Percentiles rank a stretch among this genome's conserved stretches.
These are phyloP conservation scores for Cladosporium velox DNA, from an alignment of 2,329 filamentous ascomycete species.

Conservation along the genomic window DNA sequence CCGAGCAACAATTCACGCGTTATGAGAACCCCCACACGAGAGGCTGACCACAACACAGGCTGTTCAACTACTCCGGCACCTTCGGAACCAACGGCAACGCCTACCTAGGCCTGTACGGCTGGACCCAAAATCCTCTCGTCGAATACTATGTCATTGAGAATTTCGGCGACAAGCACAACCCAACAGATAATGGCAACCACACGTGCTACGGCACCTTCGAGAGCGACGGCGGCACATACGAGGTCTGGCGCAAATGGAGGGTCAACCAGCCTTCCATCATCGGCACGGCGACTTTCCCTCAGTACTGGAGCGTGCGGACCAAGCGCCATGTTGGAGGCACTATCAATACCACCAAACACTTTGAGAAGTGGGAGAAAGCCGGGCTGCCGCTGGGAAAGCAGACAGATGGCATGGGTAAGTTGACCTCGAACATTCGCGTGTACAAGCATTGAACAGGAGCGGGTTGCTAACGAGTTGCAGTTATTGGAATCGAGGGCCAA, in stretches of 20 bases:
- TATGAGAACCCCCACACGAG: no score
- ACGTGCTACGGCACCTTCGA: conserved; percentile 54
- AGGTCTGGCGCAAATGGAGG: conserved; percentile 51
- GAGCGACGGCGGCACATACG: conserved; percentile 56
- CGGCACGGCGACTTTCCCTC: conserved; percentile 44
- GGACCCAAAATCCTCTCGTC: conserved; percentile 56
- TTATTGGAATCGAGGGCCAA: conserved; percentile 13
- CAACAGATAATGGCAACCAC: conserved; percentile 42
- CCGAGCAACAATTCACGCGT: background rate
- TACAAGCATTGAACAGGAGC: background rate
- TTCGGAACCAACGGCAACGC: conserved; percentile 48
- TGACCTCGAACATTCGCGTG: background rate
- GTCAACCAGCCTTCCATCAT: conserved; percentile 44
- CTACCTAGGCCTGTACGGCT: conserved; percentile 60
- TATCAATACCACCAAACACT: conserved; percentile 32
- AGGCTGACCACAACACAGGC: conserved; percentile 36
- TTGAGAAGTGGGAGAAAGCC: conserved; percentile 30
- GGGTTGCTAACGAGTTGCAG: background rate
- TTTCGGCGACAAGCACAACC: conserved; percentile 50
- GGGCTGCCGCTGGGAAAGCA: conserved; percentile 34
- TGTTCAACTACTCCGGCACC: conserved; percentile 53
- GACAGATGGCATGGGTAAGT: conserved; percentile 21
- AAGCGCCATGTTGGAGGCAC: conserved; percentile 36
- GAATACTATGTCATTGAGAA: conserved; percentile 62
- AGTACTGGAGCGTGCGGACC: conserved; percentile 47